Evolutionary conservation across 2,329 filamentous ascomycete genomes (phyloP), one percentile per base, ranked within the genome.

Genomic region (Nigrospora oryzae): DNA sequence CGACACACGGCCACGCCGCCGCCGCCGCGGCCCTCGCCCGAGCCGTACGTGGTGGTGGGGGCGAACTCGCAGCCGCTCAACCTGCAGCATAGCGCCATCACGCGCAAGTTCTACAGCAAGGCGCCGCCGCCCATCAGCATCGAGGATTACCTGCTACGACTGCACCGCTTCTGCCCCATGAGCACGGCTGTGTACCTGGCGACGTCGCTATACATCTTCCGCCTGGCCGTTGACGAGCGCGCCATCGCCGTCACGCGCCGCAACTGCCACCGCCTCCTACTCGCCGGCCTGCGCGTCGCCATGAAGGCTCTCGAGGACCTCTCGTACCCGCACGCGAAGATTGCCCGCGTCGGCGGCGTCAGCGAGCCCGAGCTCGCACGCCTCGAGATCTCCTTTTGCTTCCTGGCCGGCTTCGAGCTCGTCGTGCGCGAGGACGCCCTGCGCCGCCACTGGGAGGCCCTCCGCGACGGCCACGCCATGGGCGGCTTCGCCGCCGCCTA

Each of bases 301-400:
- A 93, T 90, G 78, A 98, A 97, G 67, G 87, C 89, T 0, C 69
- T 96, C n/a, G 91, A 98, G 63, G 91, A 97, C 62, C 75, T 91
- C 44, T 86, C 84, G 54, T 95, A 94, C 66, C 80, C 87, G 10
- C 91, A 96, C 66, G 75, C 75, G 48, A 84, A 89, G 45, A 82
- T 96, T 52, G 83, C 91, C 15, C 85, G 83, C 52, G 90, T 97
- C 2, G 91, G 93, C 36, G 91, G 91, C 15, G 89, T 97, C 14
- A 87, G 80, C 57, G 85, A 87, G 59, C 69, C 72, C 15, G 89
- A 97, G 65, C 74, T 98, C 42, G 85, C 86, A 36, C 77, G 86
- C 48, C 68, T 97, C 36, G 93, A 97, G 69, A 86, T 97, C 49
- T 89, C 85, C 56, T 91, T 91, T 59, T 90, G 86, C 65, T 91